These are phyloP conservation scores for Anastatica hierochuntica DNA, from an alignment of 345 rosid genomes.

Conservation along the genomic window DNA sequence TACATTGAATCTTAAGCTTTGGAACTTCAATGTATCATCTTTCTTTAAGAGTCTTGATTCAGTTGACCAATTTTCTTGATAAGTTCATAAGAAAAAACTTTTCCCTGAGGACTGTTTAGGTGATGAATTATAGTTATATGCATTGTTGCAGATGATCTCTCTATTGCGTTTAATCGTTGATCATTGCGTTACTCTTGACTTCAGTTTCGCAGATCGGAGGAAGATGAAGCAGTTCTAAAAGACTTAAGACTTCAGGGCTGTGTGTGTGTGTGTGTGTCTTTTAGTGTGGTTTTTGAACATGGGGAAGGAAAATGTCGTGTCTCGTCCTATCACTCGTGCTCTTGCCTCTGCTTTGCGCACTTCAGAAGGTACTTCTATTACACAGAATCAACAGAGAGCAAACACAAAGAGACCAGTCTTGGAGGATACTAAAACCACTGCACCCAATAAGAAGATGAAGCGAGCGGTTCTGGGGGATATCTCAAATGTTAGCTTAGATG, in stretches of 20 bases:
- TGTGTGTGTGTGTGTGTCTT: too few species aligned
- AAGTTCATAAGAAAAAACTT: constrained; percentile 2
- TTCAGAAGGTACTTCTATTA: constrained; percentile 19
- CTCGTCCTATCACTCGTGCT: constrained; percentile 63
- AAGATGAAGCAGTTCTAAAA: constrained; percentile 12
- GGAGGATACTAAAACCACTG: constrained; percentile 36
- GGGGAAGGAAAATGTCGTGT: constrained; percentile 43
- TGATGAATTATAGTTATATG: background rate
- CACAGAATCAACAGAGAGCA: constrained; percentile 34
- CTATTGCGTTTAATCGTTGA: background rate
- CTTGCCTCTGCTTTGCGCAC: constrained; percentile 49
- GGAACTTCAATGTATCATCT: constrained; percentile 12
- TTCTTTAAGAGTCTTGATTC: constrained; percentile 7
- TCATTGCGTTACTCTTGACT: constrained; percentile 1
- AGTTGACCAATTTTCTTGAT: constrained; percentile 2
- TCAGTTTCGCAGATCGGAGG: constrained; percentile 19
- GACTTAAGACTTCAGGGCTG: constrained; percentile 18
- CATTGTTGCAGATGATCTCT: constrained; percentile 10
- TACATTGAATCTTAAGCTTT: constrained; percentile 16
- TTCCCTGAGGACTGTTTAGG: background rate
- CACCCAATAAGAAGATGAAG: constrained; percentile 33
- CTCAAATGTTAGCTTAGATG: constrained; percentile 48
- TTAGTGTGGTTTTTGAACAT: constrained; percentile 33
- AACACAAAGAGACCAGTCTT: constrained; percentile 47
- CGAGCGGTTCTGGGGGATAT: constrained; percentile 66